These are phyloP conservation scores for Cordyceps cicadae DNA, from an alignment of 2,329 filamentous ascomycete genomes.

Conservation along the genomic window DNA sequence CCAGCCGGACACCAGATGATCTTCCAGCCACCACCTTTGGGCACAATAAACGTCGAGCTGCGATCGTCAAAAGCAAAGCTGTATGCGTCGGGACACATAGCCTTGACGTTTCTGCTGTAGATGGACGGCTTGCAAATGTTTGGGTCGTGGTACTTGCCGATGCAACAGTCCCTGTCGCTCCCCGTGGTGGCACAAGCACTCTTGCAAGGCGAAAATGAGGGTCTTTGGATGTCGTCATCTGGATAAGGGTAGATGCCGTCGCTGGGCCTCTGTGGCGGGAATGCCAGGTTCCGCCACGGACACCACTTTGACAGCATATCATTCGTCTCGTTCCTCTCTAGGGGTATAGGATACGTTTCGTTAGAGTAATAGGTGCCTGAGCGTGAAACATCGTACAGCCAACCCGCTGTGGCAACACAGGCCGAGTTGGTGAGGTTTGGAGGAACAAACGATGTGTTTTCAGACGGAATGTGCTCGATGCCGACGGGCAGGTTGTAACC, in stretches of 20 bases:
- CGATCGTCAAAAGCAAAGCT: slow-evolving; percentile 61
- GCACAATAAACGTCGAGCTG: slow-evolving; percentile 53
- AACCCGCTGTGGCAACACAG: slow-evolving; percentile 64
- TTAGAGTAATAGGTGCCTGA: slow-evolving; percentile 56
- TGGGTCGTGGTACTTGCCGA: slow-evolving; percentile 57
- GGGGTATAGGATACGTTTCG: slow-evolving; percentile 56
- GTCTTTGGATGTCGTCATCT: slow-evolving; percentile 62
- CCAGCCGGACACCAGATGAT: slow-evolving; percentile 66
- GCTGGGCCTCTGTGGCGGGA: slow-evolving; percentile 59
- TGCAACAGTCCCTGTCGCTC: slow-evolving; percentile 64
- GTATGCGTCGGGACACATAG: slow-evolving; percentile 76
- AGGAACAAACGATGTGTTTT: slow-evolving; percentile 58
- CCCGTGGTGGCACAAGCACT: slow-evolving; percentile 67
- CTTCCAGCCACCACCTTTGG: slow-evolving; percentile 65
- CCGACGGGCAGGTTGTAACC: slow-evolving; percentile 73
- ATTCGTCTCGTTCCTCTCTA: slow-evolving; percentile 52
- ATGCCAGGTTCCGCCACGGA: slow-evolving; percentile 67
- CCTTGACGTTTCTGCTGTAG: slow-evolving; percentile 64
- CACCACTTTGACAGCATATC: slow-evolving; percentile 60
- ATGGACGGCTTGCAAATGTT: slow-evolving; percentile 56
- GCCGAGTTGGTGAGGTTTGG: slow-evolving; percentile 69
- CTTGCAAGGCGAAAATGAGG: slow-evolving; percentile 68
- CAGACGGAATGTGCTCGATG: slow-evolving; percentile 50
- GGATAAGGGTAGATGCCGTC: slow-evolving; percentile 74
- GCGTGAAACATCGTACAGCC: slow-evolving; percentile 45